These are phyloP conservation scores for Colletotrichum liriopes DNA, from an alignment of 2,329 filamentous ascomycete species.

Conservation along the genomic window DNA sequence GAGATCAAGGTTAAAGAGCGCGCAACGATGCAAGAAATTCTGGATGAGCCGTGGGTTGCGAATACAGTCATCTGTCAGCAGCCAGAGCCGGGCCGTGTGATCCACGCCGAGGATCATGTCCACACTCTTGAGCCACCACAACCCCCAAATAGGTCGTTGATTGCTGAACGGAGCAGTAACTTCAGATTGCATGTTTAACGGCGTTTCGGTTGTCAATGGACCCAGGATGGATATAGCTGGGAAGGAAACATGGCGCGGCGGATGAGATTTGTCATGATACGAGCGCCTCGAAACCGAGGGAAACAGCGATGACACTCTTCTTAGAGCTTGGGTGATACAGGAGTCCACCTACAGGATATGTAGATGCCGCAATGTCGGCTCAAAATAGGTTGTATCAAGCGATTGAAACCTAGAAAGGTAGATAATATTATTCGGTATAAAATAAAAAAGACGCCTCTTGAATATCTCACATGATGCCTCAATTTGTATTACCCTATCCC, in stretches of 20 bases:
- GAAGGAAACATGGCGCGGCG: slow-evolving; percentile 9
- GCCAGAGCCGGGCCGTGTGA: slow-evolving; percentile 77
- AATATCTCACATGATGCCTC: not conserved
- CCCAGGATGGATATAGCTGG: slow-evolving; percentile 5
- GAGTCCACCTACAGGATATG: slow-evolving; percentile 4
- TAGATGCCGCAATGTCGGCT: slow-evolving; percentile 27
- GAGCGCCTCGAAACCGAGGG: slow-evolving; percentile 23
- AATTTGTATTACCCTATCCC: not conserved
- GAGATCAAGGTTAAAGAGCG: slow-evolving; percentile 88
- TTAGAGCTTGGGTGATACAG: slow-evolving; percentile 23
- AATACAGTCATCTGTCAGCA: slow-evolving; percentile 89
- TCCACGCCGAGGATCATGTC: slow-evolving; percentile 82
- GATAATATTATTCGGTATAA: slow-evolving; percentile 27
- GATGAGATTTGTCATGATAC: slow-evolving; percentile 25
- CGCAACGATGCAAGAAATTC: slow-evolving; percentile 87
- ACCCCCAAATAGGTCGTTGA: slow-evolving; percentile 47
- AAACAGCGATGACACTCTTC: slow-evolving; percentile 27
- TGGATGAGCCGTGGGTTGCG: slow-evolving; percentile 92
- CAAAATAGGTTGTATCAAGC: slow-evolving; percentile 15
- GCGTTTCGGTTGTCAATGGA: slow-evolving; percentile 34
- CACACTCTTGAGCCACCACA: slow-evolving; percentile 87
- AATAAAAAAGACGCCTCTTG: slow-evolving; percentile 41
- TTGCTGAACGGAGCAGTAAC: not conserved
- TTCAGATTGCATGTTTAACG: slow-evolving; percentile 34
- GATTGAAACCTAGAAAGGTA: slow-evolving; percentile 30